Percentiles rank a stretch among this genome's conserved stretches.
Evolutionary conservation across 768 basidiomycete genomes (phyloP).

Genomic region (Pleurotus tuber-regium): DNA sequence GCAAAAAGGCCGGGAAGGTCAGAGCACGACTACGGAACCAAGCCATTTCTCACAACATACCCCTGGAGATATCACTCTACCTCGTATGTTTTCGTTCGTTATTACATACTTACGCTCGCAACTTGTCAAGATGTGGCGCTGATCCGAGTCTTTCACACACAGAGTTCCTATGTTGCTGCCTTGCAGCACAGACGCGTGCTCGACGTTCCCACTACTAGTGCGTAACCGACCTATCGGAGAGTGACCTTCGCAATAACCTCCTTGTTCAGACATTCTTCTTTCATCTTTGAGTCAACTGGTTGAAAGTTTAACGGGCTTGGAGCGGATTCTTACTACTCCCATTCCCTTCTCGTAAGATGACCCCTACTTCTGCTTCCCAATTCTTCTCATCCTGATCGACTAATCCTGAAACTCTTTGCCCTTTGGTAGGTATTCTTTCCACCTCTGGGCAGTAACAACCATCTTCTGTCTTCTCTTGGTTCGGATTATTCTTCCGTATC

Average conservation of each 20-base stretch:
- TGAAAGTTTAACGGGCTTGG: constrained; percentile 65
- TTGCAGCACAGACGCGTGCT: constrained; percentile 51
- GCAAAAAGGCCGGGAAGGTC: constrained; percentile 56
- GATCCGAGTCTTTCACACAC: too few relatives aligned
- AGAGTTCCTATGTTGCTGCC: constrained; percentile 68
- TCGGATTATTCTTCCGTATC: constrained; percentile 16
- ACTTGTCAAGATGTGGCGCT: too few relatives aligned
- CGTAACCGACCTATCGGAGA: constrained; percentile 23
- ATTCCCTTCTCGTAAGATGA: constrained; percentile 69
- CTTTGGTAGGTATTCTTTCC: constrained; percentile 53
- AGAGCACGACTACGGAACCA: constrained; percentile 48
- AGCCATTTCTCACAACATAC: constrained; percentile 56
- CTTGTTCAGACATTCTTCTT: constrained; percentile 41
- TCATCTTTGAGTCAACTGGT: constrained; percentile 52
- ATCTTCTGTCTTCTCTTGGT: constrained; percentile 63
- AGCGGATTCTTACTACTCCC: constrained; percentile 72
- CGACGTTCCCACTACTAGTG: constrained; percentile 63
- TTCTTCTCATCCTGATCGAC: not conserved
- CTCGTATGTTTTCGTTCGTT: constrained; percentile 37
- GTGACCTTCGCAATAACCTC: not conserved
- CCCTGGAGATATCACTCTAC: constrained; percentile 68
- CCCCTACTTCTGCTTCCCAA: not conserved
- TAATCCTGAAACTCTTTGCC: not conserved
- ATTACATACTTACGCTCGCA: too few relatives aligned
- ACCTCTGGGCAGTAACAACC: constrained; percentile 64